Conservation (phyloP, 169 alveolate genomes). For the Plasmodium falciparum region DNA sequence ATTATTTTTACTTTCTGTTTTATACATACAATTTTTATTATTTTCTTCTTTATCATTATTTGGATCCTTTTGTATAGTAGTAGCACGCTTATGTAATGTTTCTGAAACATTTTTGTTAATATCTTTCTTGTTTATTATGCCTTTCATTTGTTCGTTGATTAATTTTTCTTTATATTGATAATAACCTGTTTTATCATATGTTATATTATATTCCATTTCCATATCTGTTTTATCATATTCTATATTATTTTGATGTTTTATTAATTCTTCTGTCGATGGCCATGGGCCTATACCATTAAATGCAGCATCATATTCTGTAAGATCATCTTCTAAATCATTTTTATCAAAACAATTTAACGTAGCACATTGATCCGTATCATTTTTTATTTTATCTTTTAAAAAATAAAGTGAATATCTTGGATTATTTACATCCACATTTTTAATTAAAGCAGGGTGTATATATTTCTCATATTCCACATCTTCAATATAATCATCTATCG, state of each 20-base stretch:
- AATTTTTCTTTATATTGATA: constrained; percentile 11
- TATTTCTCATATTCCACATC: constrained; percentile 27
- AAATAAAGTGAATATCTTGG: constrained; percentile 50
- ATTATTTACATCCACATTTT: constrained; percentile 67
- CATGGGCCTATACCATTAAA: constrained; percentile 84
- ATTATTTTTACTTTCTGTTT: not conserved
- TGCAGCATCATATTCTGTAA: constrained; percentile 83
- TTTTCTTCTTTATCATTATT: not conserved
- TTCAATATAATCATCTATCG: constrained; percentile 71
- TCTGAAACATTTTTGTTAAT: not conserved
- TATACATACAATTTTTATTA: not conserved
- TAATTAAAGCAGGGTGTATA: constrained; percentile 41
- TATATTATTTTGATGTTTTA: constrained; percentile 67
- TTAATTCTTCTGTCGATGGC: constrained; percentile 78
- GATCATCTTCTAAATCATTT: constrained; percentile 76
- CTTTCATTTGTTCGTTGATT: constrained; percentile 6
- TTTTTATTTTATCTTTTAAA: not conserved
- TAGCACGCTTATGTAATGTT: not conserved
- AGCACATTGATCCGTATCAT: constrained; percentile 19
- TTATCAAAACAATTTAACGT: constrained; percentile 49
- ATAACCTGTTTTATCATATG: constrained; percentile 39
- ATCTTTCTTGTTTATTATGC: not conserved
- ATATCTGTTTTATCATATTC: constrained; percentile 71
- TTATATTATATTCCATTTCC: constrained; percentile 63
- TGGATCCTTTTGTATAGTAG: not conserved